phyloP scores from a whole-genome alignment of 805 yeast genomes.

The Wickerhamiella galacta region DNA sequence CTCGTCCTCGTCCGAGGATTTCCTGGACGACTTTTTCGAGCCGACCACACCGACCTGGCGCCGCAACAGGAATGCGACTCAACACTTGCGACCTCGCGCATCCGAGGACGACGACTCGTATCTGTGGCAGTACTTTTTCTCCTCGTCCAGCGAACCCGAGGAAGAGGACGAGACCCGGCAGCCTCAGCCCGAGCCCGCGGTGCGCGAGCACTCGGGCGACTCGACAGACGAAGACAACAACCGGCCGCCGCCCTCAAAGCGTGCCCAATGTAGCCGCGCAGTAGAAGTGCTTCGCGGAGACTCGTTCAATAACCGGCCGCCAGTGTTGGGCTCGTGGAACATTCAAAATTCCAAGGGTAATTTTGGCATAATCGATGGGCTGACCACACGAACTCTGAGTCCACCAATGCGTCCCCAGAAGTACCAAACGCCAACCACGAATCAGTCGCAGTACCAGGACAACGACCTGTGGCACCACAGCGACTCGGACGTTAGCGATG shows the following conservation, averaged over 20 bases:
- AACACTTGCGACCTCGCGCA: conserved; percentile 6
- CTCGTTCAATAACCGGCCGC: conserved; percentile 74
- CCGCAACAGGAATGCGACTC: neutral
- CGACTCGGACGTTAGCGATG: conserved; percentile 28
- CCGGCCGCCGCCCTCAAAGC: conserved; percentile 52
- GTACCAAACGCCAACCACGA: neutral
- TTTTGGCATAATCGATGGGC: conserved; percentile 87
- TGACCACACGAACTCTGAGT: conserved; percentile 67
- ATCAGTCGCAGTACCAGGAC: neutral
- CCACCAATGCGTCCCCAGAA: conserved; percentile 25
- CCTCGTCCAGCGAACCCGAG: conserved; percentile 24
- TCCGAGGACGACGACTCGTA: conserved; percentile 51
- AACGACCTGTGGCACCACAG: conserved; percentile 13
- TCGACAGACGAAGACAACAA: conserved; percentile 88
- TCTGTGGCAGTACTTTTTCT: conserved; percentile 59
- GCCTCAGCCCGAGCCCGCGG: neutral
- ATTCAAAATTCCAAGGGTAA: conserved; percentile 61
- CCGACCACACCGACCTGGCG: conserved; percentile 3
- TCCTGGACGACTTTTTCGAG: conserved; percentile 12
- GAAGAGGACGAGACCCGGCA: conserved; percentile 15
- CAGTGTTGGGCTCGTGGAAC: conserved; percentile 76
- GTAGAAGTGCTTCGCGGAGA: conserved; percentile 85
- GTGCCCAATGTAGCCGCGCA: conserved; percentile 57
- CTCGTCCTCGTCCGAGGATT: conserved; percentile 14
- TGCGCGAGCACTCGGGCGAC: conserved; percentile 42